Conservation (phyloP, 495 filamentous ascomycete genomes). For the Aspergillus nidulans region DNA sequence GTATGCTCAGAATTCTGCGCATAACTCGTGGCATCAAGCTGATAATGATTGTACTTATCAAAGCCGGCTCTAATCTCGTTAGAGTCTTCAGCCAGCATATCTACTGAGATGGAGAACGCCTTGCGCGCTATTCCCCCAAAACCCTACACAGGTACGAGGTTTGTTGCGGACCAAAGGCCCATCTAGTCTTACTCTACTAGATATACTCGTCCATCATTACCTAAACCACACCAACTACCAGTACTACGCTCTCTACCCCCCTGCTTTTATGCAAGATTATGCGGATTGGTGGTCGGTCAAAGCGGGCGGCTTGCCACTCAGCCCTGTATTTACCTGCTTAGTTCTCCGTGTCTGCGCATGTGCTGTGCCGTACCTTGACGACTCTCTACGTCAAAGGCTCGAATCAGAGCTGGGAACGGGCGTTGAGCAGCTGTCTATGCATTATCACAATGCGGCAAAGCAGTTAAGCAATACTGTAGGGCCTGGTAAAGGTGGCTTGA, state of each 20-base stretch:
- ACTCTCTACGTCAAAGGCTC: conserved; percentile 36
- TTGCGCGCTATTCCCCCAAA: conserved; percentile 25
- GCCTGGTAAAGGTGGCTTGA: conserved; percentile 42
- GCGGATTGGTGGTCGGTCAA: conserved; percentile 8
- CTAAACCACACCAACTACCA: conserved; percentile 44
- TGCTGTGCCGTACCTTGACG: conserved; percentile 39
- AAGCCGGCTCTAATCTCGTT: neutral
- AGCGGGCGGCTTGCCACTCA: conserved; percentile 13
- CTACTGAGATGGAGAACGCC: conserved; percentile 23
- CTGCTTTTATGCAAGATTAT: conserved; percentile 45
- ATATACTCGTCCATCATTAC: conserved; percentile 47
- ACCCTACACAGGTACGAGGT: conserved; percentile 26
- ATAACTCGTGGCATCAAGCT: no score
- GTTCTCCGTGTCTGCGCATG: conserved; percentile 51
- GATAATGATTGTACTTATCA: neutral
- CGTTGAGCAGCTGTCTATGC: conserved; percentile 32
- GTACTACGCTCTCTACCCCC: conserved; percentile 47
- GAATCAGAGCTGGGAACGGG: conserved; percentile 43
- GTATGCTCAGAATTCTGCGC: no score
- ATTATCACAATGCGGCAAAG: conserved; percentile 40
- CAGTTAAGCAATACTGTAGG: conserved; percentile 41
- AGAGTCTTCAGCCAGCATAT: neutral
- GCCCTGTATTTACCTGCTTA: conserved; percentile 46
- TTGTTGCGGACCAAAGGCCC: neutral
- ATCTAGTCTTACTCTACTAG: conserved; percentile 30